Conservation (phyloP, 2,329 filamentous ascomycete species). For the Tolypocladium album region DNA sequence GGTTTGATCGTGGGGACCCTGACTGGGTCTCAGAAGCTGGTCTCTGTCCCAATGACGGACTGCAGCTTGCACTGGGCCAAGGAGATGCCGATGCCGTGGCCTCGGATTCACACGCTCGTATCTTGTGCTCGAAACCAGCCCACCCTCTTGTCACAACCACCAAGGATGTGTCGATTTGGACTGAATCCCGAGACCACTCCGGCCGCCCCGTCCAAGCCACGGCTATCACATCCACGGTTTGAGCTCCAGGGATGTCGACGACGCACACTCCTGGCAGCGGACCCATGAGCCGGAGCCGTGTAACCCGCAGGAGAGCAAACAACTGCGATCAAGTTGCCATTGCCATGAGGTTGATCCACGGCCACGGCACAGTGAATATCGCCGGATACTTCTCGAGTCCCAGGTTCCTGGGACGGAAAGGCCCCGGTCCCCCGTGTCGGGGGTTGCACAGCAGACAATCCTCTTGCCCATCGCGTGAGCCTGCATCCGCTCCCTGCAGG, state of each 20-base stretch:
- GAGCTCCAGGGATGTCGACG: constrained; percentile 3
- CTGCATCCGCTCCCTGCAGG: constrained; percentile 1
- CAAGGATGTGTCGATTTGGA: background rate
- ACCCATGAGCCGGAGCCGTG: constrained; percentile 5
- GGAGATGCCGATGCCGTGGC: background rate
- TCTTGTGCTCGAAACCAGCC: background rate
- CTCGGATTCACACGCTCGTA: background rate
- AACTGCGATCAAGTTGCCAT: background rate
- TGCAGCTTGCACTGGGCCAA: background rate
- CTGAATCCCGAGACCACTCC: background rate
- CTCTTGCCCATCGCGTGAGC: background rate
- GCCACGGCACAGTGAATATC: background rate
- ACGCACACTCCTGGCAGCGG: constrained; percentile 5
- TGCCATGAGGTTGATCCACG: background rate
- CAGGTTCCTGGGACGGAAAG: constrained; percentile 2
- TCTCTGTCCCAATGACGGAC: background rate
- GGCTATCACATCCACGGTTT: background rate
- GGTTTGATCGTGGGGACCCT: background rate
- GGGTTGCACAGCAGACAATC: background rate
- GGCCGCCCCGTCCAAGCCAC: constrained; percentile 2
- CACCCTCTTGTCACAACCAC: background rate
- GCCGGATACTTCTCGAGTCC: background rate
- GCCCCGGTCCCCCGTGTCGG: background rate
- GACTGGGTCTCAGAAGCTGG: background rate
- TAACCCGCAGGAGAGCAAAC: constrained; percentile 9